Conservation (phyloP, 768 basidiomycete species). For the Cubamyces sp. region DNA sequence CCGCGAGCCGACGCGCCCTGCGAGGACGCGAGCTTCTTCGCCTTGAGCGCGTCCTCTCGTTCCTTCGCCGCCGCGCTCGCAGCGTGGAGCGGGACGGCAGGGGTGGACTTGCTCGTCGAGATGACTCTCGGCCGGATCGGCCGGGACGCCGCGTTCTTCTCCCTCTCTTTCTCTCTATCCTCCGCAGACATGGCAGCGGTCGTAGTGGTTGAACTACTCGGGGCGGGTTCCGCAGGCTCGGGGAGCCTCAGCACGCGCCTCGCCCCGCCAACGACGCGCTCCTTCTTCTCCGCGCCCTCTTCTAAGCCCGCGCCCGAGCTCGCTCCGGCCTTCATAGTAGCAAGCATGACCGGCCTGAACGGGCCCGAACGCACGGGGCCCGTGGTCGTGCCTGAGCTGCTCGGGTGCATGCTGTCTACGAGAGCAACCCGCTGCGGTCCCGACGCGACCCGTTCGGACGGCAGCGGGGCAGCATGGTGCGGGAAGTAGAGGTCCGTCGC, state of each 20-base stretch:
- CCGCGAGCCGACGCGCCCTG: not conserved
- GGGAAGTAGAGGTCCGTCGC: conserved; percentile 20
- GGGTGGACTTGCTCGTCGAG: conserved; percentile 21
- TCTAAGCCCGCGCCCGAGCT: conserved; percentile 6
- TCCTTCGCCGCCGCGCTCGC: conserved; percentile 16
- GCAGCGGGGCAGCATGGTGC: not conserved
- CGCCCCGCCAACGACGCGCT: conserved; percentile 30
- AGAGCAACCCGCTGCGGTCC: conserved; percentile 20
- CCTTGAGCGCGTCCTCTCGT: conserved; percentile 13
- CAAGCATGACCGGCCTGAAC: conserved; percentile 10
- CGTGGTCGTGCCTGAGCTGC: not conserved
- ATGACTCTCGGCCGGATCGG: conserved; percentile 17
- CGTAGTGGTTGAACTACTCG: not conserved
- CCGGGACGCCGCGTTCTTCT: not conserved
- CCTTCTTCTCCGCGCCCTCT: conserved; percentile 12
- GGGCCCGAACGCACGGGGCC: conserved; percentile 16
- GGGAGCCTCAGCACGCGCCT: conserved; percentile 27
- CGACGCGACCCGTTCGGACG: not conserved
- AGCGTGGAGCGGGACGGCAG: conserved; percentile 12
- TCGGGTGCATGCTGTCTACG: not conserved
- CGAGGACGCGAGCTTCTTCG: conserved; percentile 22
- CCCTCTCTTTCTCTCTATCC: not conserved
- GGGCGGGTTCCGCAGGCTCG: not conserved
- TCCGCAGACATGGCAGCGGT: not conserved
- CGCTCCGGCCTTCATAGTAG: not conserved